Percentiles rank a stretch among this genome's conserved stretches.
Conservation (phyloP, 1,139 yeast genomes). For the Hyphopichia buzzinii region DNA sequence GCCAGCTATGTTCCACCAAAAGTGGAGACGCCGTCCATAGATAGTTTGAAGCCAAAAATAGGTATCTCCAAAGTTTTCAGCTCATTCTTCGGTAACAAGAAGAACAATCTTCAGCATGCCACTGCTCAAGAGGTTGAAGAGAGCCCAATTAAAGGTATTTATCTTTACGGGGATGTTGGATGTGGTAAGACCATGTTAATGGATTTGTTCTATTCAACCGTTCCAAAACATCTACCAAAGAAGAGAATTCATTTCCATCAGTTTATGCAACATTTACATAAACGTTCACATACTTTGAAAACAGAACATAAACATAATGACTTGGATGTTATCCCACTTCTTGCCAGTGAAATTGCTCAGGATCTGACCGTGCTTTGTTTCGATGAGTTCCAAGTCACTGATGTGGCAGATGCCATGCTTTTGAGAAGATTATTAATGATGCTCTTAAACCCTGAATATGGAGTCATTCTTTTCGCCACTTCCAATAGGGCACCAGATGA, state of each 20-base stretch:
- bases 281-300: conserved; percentile 77
- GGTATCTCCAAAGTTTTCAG: conserved; percentile 41
- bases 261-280: conserved; percentile 92
- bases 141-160: conserved; percentile 67
- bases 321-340: conserved; percentile 76
- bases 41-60: conserved; percentile 45
- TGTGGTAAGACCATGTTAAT: conserved; percentile 98
- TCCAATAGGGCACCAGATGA: conserved; percentile 95
- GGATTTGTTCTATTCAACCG: conserved; percentile 87
- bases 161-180: conserved; percentile 95
- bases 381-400: conserved; percentile 95
- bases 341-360: conserved; percentile 82
- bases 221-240: conserved; percentile 75
- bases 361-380: conserved; percentile 80
- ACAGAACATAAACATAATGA: conserved; percentile 54
- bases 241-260: conserved; percentile 90
- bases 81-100: conserved; percentile 26
- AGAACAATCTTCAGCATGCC: conserved; percentile 5
- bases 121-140: conserved; percentile 13
- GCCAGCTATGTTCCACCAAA: conserved; percentile 53
- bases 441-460: conserved; percentile 64
- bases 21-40: conserved; percentile 48
- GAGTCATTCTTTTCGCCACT: conserved; percentile 86
- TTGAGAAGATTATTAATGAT: conserved; percentile 70
- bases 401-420: conserved; percentile 98